These are phyloP conservation scores for Trypanosoma rangeli DNA, from an alignment of 208 protist genomes.

Conservation along the genomic window DNA sequence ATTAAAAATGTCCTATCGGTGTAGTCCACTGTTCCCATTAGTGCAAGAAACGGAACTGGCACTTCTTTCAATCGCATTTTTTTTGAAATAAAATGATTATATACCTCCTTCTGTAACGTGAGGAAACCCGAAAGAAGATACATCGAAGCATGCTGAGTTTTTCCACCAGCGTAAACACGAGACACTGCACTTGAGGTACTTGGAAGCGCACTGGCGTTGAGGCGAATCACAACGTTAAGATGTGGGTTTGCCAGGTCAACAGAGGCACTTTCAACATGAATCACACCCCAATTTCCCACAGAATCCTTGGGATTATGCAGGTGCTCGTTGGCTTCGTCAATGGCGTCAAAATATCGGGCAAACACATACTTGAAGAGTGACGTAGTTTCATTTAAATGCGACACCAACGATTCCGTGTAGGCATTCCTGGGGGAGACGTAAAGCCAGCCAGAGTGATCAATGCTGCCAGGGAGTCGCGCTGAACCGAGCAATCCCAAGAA, in stretches of 20 bases:
- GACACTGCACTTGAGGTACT: slow-evolving; percentile 6
- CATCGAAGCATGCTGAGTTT: background rate
- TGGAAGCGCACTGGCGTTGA: slow-evolving; percentile 45
- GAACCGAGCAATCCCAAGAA: background rate
- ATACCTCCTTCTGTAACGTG: slow-evolving; percentile 48
- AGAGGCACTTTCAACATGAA: slow-evolving; percentile 38
- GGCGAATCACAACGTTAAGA: slow-evolving; percentile 45
- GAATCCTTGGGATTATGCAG: slow-evolving; percentile 18
- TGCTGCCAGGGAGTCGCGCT: background rate
- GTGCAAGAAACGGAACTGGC: slow-evolving; percentile 26
- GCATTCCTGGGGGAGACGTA: slow-evolving; percentile 45
- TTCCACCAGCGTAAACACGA: slow-evolving; percentile 35
- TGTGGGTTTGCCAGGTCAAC: slow-evolving; percentile 3
- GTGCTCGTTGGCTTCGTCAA: slow-evolving; percentile 17
- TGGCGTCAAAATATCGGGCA: slow-evolving; percentile 32
- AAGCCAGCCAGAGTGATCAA: slow-evolving; percentile 36
- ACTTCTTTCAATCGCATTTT: slow-evolving; percentile 5
- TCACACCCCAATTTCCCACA: slow-evolving; percentile 43
- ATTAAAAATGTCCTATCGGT: slow-evolving; percentile 45
- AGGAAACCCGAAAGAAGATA: slow-evolving; percentile 64
- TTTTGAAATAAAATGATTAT: slow-evolving; percentile 34
- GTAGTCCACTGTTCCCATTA: slow-evolving; percentile 48
- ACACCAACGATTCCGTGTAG: slow-evolving; percentile 35
- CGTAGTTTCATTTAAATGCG: slow-evolving; percentile 29
- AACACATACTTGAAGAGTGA: slow-evolving; percentile 46